phyloP scores from a whole-genome alignment of 495 filamentous ascomycete genomes.

The Penicillium chermesinum region DNA sequence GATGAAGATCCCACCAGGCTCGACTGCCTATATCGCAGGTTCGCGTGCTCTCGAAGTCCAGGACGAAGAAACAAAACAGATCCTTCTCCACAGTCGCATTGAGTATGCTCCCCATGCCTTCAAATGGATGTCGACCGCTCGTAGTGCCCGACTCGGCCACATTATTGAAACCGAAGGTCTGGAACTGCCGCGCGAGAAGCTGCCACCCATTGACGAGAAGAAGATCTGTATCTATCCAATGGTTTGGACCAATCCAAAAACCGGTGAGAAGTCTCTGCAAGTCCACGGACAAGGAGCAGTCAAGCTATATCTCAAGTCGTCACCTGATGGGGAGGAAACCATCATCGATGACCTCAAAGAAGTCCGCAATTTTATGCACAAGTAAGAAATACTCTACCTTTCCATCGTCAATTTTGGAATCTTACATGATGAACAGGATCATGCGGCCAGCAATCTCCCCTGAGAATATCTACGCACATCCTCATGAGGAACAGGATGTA shows the following conservation, averaged over 20 bases:
- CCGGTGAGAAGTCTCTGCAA: slow-evolving; percentile 34
- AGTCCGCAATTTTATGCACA: too few species aligned
- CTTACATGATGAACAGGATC: too few species aligned
- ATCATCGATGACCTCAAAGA: too few species aligned
- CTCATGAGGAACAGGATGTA: slow-evolving; percentile 24
- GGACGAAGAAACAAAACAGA: slow-evolving; percentile 18
- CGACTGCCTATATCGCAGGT: too few species aligned
- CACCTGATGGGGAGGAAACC: too few species aligned
- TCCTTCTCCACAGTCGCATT: slow-evolving; percentile 23
- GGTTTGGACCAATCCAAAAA: slow-evolving; percentile 30
- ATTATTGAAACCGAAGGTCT: slow-evolving; percentile 21
- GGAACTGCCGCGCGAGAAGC: slow-evolving; percentile 23
- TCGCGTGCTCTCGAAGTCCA: too few species aligned
- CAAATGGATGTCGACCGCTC: slow-evolving; percentile 29
- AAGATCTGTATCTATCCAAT: slow-evolving; percentile 26
- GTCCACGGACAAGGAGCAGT: slow-evolving; percentile 35
- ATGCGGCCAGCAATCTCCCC: too few species aligned
- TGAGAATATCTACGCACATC: slow-evolving; percentile 28
- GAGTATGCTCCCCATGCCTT: slow-evolving; percentile 30
- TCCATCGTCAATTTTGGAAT: too few species aligned
- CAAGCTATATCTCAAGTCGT: slow-evolving; percentile 32
- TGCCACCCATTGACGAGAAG: slow-evolving; percentile 18
- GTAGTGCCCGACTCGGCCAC: slow-evolving; percentile 23
- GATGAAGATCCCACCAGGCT: too few species aligned
- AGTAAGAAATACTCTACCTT: too few species aligned